Evolutionary conservation across 164 flowering plant species (phyloP).

Genomic region (Vitis riparia): DNA sequence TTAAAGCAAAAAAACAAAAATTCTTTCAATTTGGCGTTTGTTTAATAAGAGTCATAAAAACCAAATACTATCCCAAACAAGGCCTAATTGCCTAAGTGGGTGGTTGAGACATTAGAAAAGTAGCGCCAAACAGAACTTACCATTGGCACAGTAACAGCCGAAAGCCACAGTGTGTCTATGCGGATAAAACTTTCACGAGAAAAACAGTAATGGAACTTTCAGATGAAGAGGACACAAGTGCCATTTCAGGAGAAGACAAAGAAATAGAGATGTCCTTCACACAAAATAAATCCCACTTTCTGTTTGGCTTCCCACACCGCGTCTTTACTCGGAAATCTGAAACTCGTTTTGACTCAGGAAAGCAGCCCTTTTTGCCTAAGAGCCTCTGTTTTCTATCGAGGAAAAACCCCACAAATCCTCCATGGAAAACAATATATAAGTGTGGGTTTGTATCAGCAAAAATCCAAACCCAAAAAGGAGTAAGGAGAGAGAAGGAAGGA

Average conservation of each 20-base stretch:
- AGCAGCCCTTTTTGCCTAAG: neutral
- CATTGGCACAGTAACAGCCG: too few relatives aligned
- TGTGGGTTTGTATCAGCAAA: neutral
- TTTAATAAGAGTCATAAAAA: too few relatives aligned
- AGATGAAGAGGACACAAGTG: neutral
- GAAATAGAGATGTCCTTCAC: neutral
- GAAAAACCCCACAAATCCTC: neutral
- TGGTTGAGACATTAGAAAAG: too few relatives aligned
- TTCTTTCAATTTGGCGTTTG: too few relatives aligned
- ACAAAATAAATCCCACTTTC: constrained; percentile 6
- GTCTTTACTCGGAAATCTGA: neutral
- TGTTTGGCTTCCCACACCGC: constrained; percentile 10
- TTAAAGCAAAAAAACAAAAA: too few relatives aligned
- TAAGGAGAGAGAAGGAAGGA: neutral
- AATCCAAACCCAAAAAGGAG: neutral
- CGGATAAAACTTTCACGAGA: too few relatives aligned
- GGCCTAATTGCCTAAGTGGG: too few relatives aligned
- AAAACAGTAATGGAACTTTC: neutral
- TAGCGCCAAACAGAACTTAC: too few relatives aligned
- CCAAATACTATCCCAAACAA: too few relatives aligned
- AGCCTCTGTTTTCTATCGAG: neutral
- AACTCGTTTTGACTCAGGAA: constrained; percentile 24
- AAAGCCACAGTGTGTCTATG: too few relatives aligned
- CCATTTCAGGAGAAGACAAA: constrained; percentile 2
- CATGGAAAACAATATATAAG: neutral